Evolutionary conservation across 805 yeast species (phyloP).

Genomic region (Wickerhamomyces canadensis): DNA sequence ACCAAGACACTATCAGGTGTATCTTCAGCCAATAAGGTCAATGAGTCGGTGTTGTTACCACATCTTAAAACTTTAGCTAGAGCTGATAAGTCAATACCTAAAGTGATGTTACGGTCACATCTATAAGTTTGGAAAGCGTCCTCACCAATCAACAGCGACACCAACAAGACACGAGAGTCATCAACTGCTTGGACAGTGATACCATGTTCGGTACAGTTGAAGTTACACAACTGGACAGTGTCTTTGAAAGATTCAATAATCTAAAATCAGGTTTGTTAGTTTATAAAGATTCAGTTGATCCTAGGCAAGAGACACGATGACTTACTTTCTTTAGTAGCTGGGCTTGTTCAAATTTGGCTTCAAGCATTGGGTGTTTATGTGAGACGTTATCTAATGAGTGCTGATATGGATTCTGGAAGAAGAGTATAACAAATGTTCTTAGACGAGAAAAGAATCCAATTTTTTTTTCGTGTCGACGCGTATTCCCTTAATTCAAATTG

Average conservation of each 20-base stretch:
- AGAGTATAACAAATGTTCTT: no score
- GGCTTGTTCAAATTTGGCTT: slow-evolving; percentile 95
- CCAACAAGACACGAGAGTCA: slow-evolving; percentile 91
- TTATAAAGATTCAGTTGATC: neutral
- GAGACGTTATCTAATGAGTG: no score
- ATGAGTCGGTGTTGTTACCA: slow-evolving; percentile 84
- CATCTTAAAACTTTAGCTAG: slow-evolving; percentile 83
- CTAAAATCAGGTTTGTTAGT: slow-evolving; percentile 23
- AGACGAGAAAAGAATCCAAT: neutral
- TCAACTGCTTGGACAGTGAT: slow-evolving; percentile 96
- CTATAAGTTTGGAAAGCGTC: slow-evolving; percentile 89
- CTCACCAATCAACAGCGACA: slow-evolving; percentile 79
- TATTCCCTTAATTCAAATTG: no score
- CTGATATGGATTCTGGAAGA: no score
- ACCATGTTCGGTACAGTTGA: slow-evolving; percentile 94
- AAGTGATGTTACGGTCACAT: slow-evolving; percentile 88
- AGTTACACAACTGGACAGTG: slow-evolving; percentile 90
- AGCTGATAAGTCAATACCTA: slow-evolving; percentile 88
- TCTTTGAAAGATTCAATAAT: slow-evolving; percentile 93
- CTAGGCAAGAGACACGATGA: slow-evolving; percentile 1
- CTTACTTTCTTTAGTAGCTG: slow-evolving; percentile 74
- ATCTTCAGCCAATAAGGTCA: slow-evolving; percentile 88
- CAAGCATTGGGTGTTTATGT: slow-evolving; percentile 87
- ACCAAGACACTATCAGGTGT: slow-evolving; percentile 73
- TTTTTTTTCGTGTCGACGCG: no score